Evolutionary conservation across 2,329 filamentous ascomycete genomes (phyloP).

Genomic region (Calonectria crousiana): DNA sequence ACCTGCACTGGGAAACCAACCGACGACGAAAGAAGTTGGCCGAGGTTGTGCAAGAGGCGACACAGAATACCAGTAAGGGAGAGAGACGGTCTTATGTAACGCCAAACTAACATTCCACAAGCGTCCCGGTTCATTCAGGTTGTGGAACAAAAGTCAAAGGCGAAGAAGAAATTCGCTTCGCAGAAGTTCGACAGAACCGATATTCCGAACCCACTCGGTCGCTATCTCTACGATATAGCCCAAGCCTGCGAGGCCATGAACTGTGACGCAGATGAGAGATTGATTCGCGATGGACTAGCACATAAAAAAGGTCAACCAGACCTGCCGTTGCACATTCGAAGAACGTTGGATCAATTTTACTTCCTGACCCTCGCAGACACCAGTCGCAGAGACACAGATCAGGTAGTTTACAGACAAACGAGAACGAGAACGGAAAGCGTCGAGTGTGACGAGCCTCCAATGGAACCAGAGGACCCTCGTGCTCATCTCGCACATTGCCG

Average conservation of each 20-base stretch:
- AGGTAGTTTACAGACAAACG: slow-evolving; percentile 6
- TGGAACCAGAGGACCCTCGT: not conserved
- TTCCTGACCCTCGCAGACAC: slow-evolving; percentile 1
- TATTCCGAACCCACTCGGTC: not conserved
- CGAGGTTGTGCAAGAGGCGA: slow-evolving; percentile 7
- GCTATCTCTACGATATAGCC: not conserved
- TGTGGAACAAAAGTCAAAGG: not conserved
- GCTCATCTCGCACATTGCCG: not conserved
- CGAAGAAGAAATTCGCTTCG: not conserved
- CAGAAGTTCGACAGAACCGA: not conserved
- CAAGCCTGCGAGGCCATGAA: not conserved
- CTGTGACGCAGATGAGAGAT: not conserved
- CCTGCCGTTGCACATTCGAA: not conserved
- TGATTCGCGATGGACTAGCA: not conserved
- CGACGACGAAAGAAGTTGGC: not conserved
- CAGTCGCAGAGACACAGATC: not conserved
- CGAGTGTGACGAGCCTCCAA: not conserved
- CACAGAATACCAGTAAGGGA: not conserved
- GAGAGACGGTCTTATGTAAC: fast-evolving
- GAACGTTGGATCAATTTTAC: slow-evolving; percentile 1
- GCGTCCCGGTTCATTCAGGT: not conserved
- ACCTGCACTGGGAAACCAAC: slow-evolving; percentile 6
- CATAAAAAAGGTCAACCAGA: not conserved
- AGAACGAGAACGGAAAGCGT: not conserved
- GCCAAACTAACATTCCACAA: not conserved